phyloP scores from a whole-genome alignment of 345 rosid genomes.

The Populus deltoides region DNA sequence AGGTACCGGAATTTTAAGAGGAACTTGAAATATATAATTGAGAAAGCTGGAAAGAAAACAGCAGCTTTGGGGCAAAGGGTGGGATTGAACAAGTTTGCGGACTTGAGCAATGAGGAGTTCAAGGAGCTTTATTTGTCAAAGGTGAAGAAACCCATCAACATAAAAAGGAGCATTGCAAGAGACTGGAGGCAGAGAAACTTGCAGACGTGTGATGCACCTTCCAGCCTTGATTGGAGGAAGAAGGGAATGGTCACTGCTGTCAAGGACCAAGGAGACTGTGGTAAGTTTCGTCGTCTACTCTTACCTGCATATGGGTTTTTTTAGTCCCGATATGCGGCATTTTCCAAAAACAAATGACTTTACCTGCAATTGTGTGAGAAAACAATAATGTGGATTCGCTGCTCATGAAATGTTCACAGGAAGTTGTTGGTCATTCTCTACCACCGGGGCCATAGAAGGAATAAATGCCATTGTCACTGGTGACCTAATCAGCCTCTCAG shows the following conservation, averaged over 20 bases:
- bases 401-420: conserved; percentile 31
- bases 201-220: conserved; percentile 46
- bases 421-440: conserved; percentile 76
- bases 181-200: conserved; percentile 11
- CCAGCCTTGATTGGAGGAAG: conserved; percentile 67
- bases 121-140: conserved; percentile 35
- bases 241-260: conserved; percentile 50
- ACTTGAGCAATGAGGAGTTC: conserved; percentile 64
- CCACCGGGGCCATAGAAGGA: conserved; percentile 71
- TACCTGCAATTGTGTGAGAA: not conserved
- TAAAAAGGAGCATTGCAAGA: not conserved
- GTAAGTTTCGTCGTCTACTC: conserved; percentile 22
- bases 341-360: not conserved
- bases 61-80: conserved; percentile 22
- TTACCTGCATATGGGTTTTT: no score
- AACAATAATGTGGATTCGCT: not conserved
- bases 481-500: conserved; percentile 60
- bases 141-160: conserved; percentile 41
- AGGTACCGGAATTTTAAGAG: conserved; percentile 42
- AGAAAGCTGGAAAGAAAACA: conserved; percentile 24
- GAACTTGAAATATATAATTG: conserved; percentile 50
- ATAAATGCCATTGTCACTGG: conserved; percentile 56
- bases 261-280: conserved; percentile 61
- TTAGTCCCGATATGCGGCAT: no score
- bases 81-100: conserved; percentile 68